Evolutionary conservation across 1,139 yeast genomes (phyloP).

Genomic region (Candida tropicalis): DNA sequence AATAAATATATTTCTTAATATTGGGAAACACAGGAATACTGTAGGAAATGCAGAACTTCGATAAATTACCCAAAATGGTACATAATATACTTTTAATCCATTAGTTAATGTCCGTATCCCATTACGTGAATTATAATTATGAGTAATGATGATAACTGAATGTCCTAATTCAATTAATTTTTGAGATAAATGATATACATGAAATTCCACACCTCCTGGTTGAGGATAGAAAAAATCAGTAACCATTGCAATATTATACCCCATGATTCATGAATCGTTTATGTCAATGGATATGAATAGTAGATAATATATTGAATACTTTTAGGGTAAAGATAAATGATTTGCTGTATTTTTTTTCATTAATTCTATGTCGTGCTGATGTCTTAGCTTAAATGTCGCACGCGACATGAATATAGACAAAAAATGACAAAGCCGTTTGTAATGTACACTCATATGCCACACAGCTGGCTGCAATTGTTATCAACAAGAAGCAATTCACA

Average conservation of each 20-base stretch:
- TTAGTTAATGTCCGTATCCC: conserved; percentile 85
- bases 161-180: conserved; percentile 84
- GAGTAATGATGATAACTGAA: conserved; percentile 88
- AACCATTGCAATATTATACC: conserved; percentile 69
- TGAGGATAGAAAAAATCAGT: conserved; percentile 98
- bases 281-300: not conserved
- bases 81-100: conserved; percentile 90
- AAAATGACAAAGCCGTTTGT: too few relatives aligned
- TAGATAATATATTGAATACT: too few relatives aligned
- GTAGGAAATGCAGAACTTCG: conserved; percentile 88
- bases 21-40: conserved; percentile 85
- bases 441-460: too few relatives aligned
- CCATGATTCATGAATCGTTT: conserved; percentile 16
- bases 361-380: too few relatives aligned
- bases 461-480: too few relatives aligned
- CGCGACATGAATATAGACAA: too few relatives aligned
- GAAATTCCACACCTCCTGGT: conserved; percentile 97
- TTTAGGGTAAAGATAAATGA: too few relatives aligned
- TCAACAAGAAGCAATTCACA: too few relatives aligned
- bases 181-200: conserved; percentile 80
- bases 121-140: conserved; percentile 77
- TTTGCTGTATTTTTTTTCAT: too few relatives aligned
- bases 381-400: too few relatives aligned
- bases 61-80: conserved; percentile 78
- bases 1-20: conserved; percentile 79